A percentile compares a stretch with the other conserved stretches of the same genome.
phyloP scores from a whole-genome alignment of 140 eudicot species.

The Stevia rebaudiana region DNA sequence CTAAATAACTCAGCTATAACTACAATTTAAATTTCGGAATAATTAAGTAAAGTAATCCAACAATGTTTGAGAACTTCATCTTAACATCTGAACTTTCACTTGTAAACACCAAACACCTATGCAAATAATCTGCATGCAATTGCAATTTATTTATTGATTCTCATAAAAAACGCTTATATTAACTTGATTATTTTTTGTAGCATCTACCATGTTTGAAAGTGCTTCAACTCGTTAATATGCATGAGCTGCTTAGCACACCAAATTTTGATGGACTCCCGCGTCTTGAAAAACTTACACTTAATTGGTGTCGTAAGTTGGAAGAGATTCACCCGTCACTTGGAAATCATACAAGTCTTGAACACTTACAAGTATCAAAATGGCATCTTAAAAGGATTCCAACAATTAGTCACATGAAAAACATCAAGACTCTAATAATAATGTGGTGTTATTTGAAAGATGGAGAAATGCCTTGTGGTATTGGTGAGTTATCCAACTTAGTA shows the following conservation, averaged over 20 bases:
- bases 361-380: not conserved
- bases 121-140: too few species aligned
- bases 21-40: too few species aligned
- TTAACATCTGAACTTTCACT: too few species aligned
- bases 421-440: not conserved
- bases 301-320: not conserved
- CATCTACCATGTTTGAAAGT: not conserved
- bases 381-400: not conserved
- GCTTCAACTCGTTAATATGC: not conserved
- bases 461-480: not conserved
- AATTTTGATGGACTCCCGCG: not conserved
- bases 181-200: not conserved
- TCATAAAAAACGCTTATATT: too few species aligned
- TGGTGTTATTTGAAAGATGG: not conserved
- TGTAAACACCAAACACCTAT: too few species aligned
- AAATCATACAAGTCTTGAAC: not conserved
- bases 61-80: too few species aligned
- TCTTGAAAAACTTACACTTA: not conserved
- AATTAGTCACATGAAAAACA: not conserved
- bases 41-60: too few species aligned
- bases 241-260: not conserved
- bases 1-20: too few species aligned
- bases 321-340: not conserved
- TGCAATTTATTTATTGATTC: too few species aligned
- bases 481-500: slow-evolving; percentile 7